Percentiles rank a stretch among this genome's conserved stretches.
phyloP scores from a whole-genome alignment of 768 basidiomycete species.

The Exsudoporus frostii region DNA sequence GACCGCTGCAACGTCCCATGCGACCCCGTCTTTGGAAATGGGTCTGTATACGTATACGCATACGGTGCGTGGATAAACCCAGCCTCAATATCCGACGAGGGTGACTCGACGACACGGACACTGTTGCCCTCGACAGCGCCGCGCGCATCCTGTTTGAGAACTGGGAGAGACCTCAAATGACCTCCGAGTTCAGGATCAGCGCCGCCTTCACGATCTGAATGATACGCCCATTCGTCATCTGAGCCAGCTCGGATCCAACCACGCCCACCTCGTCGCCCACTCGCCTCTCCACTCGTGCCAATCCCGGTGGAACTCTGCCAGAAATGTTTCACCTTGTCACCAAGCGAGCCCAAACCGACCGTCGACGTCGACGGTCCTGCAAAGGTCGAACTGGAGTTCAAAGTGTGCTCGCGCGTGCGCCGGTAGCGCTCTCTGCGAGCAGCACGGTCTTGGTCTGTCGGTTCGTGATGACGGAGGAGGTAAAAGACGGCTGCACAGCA shows the following conservation, averaged over 20 bases:
- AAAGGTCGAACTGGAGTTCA: conserved; percentile 11
- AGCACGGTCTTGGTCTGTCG: conserved; percentile 39
- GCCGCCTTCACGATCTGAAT: conserved; percentile 19
- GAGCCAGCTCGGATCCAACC: conserved; percentile 54
- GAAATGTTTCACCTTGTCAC: conserved; percentile 25
- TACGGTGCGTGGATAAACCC: conserved; percentile 7
- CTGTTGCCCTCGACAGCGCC: neutral
- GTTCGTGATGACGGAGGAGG: conserved; percentile 51
- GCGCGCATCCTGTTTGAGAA: neutral
- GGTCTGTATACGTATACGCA: conserved; percentile 18
- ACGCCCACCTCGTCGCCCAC: conserved; percentile 27
- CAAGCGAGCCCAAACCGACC: conserved; percentile 21
- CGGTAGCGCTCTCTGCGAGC: conserved; percentile 32
- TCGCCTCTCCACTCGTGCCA: neutral
- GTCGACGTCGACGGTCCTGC: conserved; percentile 4
- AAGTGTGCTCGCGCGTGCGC: conserved; percentile 24
- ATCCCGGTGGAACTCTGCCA: conserved; percentile 20
- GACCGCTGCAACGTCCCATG: conserved; percentile 16
- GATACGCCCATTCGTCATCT: conserved; percentile 46
- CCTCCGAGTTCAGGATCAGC: neutral
- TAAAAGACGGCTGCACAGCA: conserved; percentile 53
- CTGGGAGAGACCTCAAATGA: neutral
- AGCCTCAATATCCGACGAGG: conserved; percentile 20
- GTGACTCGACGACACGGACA: conserved; percentile 24
- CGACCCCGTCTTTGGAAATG: conserved; percentile 17